Base-by-base conservation (phyloP, 768 basidiomycete genomes). In the Mrakia blollopis region DNA sequence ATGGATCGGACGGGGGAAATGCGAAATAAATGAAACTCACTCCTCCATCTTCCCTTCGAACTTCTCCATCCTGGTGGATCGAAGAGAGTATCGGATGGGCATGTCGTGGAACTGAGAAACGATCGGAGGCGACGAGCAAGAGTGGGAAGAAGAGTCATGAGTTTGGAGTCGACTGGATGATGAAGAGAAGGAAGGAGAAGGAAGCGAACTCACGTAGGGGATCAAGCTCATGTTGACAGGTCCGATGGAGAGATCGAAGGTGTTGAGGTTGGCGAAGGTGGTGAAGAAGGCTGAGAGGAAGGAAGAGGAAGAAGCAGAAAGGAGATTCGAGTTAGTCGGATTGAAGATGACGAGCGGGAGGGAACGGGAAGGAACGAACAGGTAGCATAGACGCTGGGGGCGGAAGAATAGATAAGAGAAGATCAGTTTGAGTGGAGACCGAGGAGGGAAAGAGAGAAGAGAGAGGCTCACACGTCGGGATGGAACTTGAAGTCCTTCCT, bases 21-120 rank as follows among this genome's bases (percentile, higher is more conserved):
- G 32, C 32, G 37, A 23, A 23, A 41, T 2, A 18, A 41, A 79
- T 79, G 23, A 80, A 10, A 78, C 78, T 60, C 80, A 79, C 63
- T 80, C 78, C n/a, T 81, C 81, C 50, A 28, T 9, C 9, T 69
- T 72, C 25, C 73, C 81, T 25, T 74, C 44, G 25, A n/a, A 41
- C 35, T 21, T 16, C 0, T 37, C 80, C 37, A 72, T 30, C 1
- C 81, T 61, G 2, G 81, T 80, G 39, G 81, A 81, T 13, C 81
- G 75, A 2, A 81, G 79, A 3, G 80, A 80, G 79, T 81, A 81
- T 3, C 81, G 79, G 28, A 81, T 77, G 18, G 81, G 81, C 81
- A 80, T 80, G 50, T 80, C 60, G 39, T 63, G 37, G 39, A 77
- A 65, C 39, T 30, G 30, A 23, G 39, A 50, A 44, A n/a, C n/a